Conservation (phyloP, 306 rosid genomes). For the Delonix regia region DNA sequence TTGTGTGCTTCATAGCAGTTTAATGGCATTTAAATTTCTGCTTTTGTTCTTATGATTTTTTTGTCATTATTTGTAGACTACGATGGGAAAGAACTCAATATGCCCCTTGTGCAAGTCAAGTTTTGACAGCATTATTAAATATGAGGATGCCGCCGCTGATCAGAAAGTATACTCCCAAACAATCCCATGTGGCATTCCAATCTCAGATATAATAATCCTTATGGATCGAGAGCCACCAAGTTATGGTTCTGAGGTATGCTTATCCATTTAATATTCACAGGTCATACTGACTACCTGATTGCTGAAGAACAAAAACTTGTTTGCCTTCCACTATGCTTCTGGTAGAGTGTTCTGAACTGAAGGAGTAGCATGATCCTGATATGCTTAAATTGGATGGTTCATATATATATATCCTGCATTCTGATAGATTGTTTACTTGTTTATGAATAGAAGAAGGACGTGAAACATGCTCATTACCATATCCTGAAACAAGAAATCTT, state of each 20-base stretch:
- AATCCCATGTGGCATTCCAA: constrained; percentile 65
- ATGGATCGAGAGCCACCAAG: constrained; percentile 38
- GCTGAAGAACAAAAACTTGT: background rate
- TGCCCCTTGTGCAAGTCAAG: constrained; percentile 92
- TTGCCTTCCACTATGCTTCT: background rate
- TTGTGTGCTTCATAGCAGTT: constrained; percentile 1
- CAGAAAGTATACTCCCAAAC: constrained; percentile 90
- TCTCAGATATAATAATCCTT: constrained; percentile 49
- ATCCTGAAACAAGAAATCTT: background rate
- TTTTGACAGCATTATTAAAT: constrained; percentile 63
- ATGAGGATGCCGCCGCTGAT: constrained; percentile 70
- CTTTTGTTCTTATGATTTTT: constrained; percentile 37
- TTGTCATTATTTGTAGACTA: constrained; percentile 52
- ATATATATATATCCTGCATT: background rate
- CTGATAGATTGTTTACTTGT: background rate
- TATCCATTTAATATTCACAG: constrained; percentile 25
- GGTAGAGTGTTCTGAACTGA: background rate
- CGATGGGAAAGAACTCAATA: constrained; percentile 57
- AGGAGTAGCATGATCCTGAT: background rate
- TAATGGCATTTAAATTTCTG: constrained; percentile 32
- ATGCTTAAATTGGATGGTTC: background rate
- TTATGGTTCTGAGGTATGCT: constrained; percentile 63
- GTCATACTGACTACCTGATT: background rate
- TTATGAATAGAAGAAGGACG: background rate
- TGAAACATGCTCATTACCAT: background rate